Conservation (phyloP, 495 filamentous ascomycete genomes). For the Xylaria venustula region DNA sequence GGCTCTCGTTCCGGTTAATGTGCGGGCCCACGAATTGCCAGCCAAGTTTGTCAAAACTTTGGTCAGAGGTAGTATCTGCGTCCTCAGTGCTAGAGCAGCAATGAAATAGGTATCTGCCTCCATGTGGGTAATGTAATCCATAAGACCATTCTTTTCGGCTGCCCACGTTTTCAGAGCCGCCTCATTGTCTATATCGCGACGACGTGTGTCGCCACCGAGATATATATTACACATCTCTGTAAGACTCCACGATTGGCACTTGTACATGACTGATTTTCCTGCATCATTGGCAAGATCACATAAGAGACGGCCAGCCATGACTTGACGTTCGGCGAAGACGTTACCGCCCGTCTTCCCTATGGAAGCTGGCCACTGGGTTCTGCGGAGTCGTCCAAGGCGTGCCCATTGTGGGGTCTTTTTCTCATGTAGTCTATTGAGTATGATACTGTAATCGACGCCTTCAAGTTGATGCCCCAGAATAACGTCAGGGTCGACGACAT, state of each 20-base stretch:
- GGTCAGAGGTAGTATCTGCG: constrained; percentile 89
- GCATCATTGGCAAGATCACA: constrained; percentile 96
- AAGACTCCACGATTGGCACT: constrained; percentile 96
- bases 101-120: constrained; percentile 96
- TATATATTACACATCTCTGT: constrained; percentile 96
- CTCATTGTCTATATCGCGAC: constrained; percentile 85
- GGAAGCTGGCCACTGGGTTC: constrained; percentile 82
- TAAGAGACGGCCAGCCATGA: constrained; percentile 84
- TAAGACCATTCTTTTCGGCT: constrained; percentile 73
- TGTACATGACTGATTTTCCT: constrained; percentile 94
- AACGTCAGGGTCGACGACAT: constrained; percentile 87
- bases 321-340: constrained; percentile 87
- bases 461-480: constrained; percentile 94
- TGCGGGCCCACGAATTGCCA: constrained; percentile 97
- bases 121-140: constrained; percentile 90
- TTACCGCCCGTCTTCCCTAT: constrained; percentile 82
- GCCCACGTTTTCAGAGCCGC: constrained; percentile 86
- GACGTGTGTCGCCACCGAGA: constrained; percentile 61
- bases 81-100: constrained; percentile 78
- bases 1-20: constrained; percentile 88
- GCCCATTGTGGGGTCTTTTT: constrained; percentile 93
- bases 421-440: constrained; percentile 83
- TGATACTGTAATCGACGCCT: constrained; percentile 90
- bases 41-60: constrained; percentile 96
- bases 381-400: constrained; percentile 79